phyloP scores from a whole-genome alignment of 352 stramenopile species.

The Elongisporangium undulatum region DNA sequence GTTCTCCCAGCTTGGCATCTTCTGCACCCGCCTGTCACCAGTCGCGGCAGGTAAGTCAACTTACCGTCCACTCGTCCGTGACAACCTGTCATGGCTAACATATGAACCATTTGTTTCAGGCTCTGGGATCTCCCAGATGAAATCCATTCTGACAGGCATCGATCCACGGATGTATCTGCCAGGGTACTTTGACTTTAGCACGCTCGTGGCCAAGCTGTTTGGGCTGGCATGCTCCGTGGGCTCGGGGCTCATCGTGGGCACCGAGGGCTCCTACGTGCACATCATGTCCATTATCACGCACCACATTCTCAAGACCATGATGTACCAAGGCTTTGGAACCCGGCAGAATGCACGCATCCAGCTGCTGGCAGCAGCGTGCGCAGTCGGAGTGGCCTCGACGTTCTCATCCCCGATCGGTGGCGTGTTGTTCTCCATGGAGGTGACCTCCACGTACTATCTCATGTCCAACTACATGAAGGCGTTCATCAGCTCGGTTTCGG shows the following conservation, averaged over 20 bases:
- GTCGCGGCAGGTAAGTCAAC: constrained; percentile 53
- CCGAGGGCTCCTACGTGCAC: constrained; percentile 98
- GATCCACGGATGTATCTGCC: constrained; percentile 77
- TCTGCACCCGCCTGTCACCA: constrained; percentile 71
- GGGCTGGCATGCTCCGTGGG: constrained; percentile 94
- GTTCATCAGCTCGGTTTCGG: constrained; percentile 81
- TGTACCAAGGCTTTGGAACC: constrained; percentile 76
- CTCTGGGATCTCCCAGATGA: constrained; percentile 87
- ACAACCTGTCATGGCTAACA: not conserved
- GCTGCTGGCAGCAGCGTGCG: constrained; percentile 88
- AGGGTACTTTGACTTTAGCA: constrained; percentile 78
- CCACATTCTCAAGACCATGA: constrained; percentile 73
- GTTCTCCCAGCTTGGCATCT: constrained; percentile 60
- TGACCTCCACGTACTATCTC: constrained; percentile 87
- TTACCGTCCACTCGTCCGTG: not conserved
- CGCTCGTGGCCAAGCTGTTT: constrained; percentile 87
- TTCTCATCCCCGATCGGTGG: constrained; percentile 93
- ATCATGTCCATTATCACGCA: constrained; percentile 92
- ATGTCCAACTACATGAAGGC: constrained; percentile 90
- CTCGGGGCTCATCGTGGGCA: constrained; percentile 94
- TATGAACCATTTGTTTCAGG: constrained; percentile 14
- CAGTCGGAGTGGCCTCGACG: constrained; percentile 89
- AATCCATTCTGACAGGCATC: constrained; percentile 84
- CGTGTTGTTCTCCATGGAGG: constrained; percentile 94
- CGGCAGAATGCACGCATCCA: constrained; percentile 81